A percentile compares a stretch with the other conserved stretches of the same genome.
Conservation (phyloP, 192 early-diverging fungal genomes). For the Podochytrium sp. region DNA sequence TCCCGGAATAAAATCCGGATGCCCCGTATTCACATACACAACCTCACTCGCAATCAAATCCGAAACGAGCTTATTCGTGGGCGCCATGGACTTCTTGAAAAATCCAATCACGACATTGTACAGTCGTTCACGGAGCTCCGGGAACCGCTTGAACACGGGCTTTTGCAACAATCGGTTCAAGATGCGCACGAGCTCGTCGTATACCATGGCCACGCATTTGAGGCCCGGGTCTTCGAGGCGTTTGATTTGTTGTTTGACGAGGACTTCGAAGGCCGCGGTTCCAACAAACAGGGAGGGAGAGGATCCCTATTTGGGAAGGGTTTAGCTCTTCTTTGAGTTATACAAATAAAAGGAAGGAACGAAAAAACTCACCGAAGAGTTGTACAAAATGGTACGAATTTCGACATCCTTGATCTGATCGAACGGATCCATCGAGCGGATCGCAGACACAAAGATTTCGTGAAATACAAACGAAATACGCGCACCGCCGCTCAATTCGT, state of each 20-base stretch:
- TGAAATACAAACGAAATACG: conserved; percentile 99
- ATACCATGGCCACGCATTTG: conserved; percentile 93
- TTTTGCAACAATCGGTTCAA: conserved; percentile 90
- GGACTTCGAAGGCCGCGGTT: conserved; percentile 94
- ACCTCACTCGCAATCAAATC: conserved; percentile 93
- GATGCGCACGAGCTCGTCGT: conserved; percentile 97
- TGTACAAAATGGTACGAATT: conserved; percentile 98
- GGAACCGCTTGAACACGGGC: conserved; percentile 96
- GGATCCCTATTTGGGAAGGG: conserved; percentile 66
- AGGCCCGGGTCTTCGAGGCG: conserved; percentile 96
- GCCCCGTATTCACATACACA: conserved; percentile 97
- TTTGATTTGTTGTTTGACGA: conserved; percentile 99
- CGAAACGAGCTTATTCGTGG: conserved; percentile 92
- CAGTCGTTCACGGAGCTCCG: conserved; percentile 88
- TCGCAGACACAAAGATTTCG: conserved; percentile 89
- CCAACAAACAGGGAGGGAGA: conserved; percentile 97
- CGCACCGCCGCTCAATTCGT: conserved; percentile 96
- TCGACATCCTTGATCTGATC: conserved; percentile 99
- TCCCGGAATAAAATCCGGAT: conserved; percentile 98
- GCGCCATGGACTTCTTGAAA: conserved; percentile 86
- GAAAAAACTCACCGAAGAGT: conserved; percentile 73
- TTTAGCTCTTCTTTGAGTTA: neutral
- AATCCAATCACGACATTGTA: conserved; percentile 92
- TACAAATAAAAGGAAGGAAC: neutral
- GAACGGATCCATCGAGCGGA: conserved; percentile 95